Evolutionary conservation across 2,329 filamentous ascomycete genomes (phyloP).

Genomic region (Pestalotiopsis sp.): DNA sequence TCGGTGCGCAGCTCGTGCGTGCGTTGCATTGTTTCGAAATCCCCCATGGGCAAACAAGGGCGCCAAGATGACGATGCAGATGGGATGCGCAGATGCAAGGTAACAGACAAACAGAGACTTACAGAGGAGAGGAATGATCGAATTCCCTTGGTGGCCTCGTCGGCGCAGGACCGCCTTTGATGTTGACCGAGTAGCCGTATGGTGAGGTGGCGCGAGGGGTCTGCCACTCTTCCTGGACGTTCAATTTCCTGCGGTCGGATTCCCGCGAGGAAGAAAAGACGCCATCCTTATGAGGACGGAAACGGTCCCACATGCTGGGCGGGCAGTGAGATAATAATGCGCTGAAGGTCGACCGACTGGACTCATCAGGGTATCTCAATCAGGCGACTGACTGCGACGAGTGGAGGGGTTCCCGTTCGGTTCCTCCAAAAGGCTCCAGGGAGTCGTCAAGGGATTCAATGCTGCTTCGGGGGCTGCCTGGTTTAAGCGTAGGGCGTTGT

Average conservation of each 20-base stretch:
- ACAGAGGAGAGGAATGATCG: background rate
- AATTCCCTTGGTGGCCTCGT: constrained; percentile 11
- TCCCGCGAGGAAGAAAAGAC: constrained; percentile 13
- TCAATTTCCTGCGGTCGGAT: constrained; percentile 27
- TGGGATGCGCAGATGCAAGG: background rate
- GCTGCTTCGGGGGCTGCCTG: background rate
- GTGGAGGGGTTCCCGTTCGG: background rate
- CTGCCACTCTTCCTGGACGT: constrained; percentile 31
- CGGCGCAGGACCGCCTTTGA: constrained; percentile 15
- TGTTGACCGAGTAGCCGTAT: constrained; percentile 20
- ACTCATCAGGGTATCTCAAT: background rate
- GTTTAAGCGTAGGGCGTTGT: constrained; percentile 3
- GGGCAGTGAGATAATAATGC: background rate
- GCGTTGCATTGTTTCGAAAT: constrained; percentile 5
- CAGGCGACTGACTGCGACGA: background rate
- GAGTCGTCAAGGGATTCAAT: background rate
- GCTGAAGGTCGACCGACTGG: background rate
- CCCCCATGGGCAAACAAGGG: background rate
- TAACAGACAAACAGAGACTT: constrained; percentile 5
- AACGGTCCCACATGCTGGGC: constrained; percentile 39
- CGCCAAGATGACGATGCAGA: no score
- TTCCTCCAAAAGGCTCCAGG: background rate
- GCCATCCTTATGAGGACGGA: constrained; percentile 28
- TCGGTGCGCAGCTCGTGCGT: constrained; percentile 4
- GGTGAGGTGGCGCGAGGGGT: constrained; percentile 25